A percentile compares a stretch with the other conserved stretches of the same genome.
phyloP scores from a whole-genome alignment of 2,329 filamentous ascomycete species.

The Sphaceloma murrayae region DNA sequence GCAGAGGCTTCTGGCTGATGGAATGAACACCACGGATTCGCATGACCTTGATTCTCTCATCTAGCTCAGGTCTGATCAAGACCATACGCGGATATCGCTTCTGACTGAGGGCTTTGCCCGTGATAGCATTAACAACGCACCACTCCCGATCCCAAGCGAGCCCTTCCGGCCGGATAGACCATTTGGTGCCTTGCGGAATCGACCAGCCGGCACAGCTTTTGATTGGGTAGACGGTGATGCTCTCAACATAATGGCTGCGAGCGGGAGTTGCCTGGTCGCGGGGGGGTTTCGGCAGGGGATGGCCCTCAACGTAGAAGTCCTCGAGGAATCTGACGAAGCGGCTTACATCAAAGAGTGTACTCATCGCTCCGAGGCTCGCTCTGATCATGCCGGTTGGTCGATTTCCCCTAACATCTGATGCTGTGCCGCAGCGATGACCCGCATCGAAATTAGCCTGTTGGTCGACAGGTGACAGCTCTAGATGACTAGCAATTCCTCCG shows the following conservation, averaged over 20 bases:
- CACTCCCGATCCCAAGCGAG: conserved; percentile 93
- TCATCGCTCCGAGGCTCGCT: conserved; percentile 85
- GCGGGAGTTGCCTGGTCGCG: not conserved
- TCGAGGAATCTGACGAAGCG: conserved; percentile 46
- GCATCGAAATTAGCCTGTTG: conserved; percentile 75
- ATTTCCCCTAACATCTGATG: conserved; percentile 70
- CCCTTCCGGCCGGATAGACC: conserved; percentile 74
- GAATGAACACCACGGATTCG: conserved; percentile 39
- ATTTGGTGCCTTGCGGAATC: conserved; percentile 53
- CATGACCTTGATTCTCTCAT: conserved; percentile 59
- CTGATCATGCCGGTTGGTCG: conserved; percentile 84
- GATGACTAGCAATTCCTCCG: conserved; percentile 66
- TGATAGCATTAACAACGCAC: conserved; percentile 84
- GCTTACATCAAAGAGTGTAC: conserved; percentile 62
- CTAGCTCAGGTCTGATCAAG: conserved; percentile 63
- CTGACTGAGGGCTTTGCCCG: conserved; percentile 74
- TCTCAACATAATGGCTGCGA: conserved; percentile 35
- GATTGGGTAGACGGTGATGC: conserved; percentile 66
- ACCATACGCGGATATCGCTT: conserved; percentile 85
- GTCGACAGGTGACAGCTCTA: conserved; percentile 68
- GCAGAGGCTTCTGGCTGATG: not conserved
- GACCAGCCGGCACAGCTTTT: conserved; percentile 82
- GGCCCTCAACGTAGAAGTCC: conserved; percentile 28
- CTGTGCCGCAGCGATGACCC: conserved; percentile 74
- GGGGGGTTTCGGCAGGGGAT: no score